Evolutionary conservation across 441 rosid species (phyloP).

Genomic region (Bruguiera hainesii): DNA sequence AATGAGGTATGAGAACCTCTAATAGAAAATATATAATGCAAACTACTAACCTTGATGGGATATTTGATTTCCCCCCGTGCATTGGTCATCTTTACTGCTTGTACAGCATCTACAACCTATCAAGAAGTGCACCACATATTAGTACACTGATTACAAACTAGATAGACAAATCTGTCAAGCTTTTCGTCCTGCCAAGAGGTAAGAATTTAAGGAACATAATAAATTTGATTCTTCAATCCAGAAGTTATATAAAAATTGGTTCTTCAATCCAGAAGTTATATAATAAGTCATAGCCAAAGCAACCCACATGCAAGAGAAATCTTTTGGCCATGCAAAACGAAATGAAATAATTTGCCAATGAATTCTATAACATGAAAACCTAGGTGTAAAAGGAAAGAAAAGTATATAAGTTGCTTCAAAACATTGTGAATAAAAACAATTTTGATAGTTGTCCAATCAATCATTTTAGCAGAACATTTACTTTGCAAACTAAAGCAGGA

Average conservation of each 20-base stretch:
- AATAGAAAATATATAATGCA: not conserved
- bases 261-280: not conserved
- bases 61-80: slow-evolving; percentile 88
- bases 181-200: too few species aligned
- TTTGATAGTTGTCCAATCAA: not conserved
- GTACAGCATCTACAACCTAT: slow-evolving; percentile 91
- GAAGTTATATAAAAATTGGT: not conserved
- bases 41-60: slow-evolving; percentile 79
- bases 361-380: not conserved
- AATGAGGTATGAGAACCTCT: not conserved
- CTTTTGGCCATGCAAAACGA: not conserved
- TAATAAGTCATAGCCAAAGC: not conserved
- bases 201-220: too few species aligned
- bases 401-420: not conserved
- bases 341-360: not conserved
- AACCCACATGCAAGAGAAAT: not conserved
- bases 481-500: not conserved
- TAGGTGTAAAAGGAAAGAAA: too few species aligned
- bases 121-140: slow-evolving; percentile 6
- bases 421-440: not conserved
- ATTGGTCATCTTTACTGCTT: slow-evolving; percentile 81
- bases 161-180: too few species aligned
- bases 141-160: not conserved
- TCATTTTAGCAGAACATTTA: too few species aligned
- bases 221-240: not conserved